phyloP scores from a whole-genome alignment of 2,329 filamentous ascomycete genomes.

The Drechslerella dactyloides region DNA sequence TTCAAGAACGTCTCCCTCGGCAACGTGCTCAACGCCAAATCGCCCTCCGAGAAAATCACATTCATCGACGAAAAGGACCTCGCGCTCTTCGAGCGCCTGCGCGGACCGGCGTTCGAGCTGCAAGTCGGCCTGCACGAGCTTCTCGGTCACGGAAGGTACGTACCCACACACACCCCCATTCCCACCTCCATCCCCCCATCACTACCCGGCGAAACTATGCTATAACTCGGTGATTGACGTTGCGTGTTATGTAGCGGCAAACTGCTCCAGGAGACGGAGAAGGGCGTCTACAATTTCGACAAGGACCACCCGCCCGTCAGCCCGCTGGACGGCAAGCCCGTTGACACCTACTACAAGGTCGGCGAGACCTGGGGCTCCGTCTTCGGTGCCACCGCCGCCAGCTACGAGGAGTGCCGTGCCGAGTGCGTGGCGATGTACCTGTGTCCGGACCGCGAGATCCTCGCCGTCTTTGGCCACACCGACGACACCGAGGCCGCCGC shows the following conservation, averaged over 20 bases:
- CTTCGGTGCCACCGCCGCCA: slow-evolving; percentile 67
- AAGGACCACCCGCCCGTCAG: slow-evolving; percentile 64
- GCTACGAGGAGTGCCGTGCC: slow-evolving; percentile 66
- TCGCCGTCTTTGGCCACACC: slow-evolving; percentile 60
- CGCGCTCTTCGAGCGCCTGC: slow-evolving; percentile 78
- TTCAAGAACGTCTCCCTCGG: slow-evolving; percentile 95
- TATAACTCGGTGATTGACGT: slow-evolving; percentile 12
- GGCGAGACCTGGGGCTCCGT: slow-evolving; percentile 70
- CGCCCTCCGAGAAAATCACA: slow-evolving; percentile 87
- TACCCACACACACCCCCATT: background rate
- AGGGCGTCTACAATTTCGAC: slow-evolving; percentile 69
- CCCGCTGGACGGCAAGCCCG: slow-evolving; percentile 64
- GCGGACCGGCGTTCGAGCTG: slow-evolving; percentile 88
- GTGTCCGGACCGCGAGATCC: slow-evolving; percentile 60
- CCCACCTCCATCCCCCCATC: too few species aligned
- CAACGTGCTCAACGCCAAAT: slow-evolving; percentile 89
- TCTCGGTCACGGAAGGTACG: slow-evolving; percentile 64
- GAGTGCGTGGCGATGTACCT: slow-evolving; percentile 61
- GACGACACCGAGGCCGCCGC: slow-evolving; percentile 57
- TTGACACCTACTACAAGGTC: slow-evolving; percentile 67
- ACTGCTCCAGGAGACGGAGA: slow-evolving; percentile 65
- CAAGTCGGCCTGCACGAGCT: slow-evolving; percentile 75
- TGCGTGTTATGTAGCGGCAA: slow-evolving; percentile 62
- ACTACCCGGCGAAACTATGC: too few species aligned
- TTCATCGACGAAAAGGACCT: slow-evolving; percentile 84